These are phyloP conservation scores for Suhomyces vadensis DNA, from an alignment of 805 yeast genomes.

Conservation along the genomic window DNA sequence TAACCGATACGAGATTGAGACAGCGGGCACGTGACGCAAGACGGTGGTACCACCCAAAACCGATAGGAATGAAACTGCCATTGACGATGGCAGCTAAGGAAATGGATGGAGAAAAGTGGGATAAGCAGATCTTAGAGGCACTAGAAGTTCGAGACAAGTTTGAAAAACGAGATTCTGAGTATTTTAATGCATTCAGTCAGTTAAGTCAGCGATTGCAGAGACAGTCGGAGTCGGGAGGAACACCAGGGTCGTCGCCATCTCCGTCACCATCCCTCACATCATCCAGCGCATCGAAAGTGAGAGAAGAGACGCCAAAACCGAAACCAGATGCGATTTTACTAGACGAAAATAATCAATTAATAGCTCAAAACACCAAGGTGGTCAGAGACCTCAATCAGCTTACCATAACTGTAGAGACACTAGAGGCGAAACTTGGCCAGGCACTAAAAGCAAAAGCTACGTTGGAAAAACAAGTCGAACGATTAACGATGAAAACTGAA, in stretches of 20 bases:
- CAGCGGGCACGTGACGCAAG: too few species aligned
- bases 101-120: neutral
- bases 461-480: constrained; percentile 18
- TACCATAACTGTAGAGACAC: constrained; percentile 6
- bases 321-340: neutral
- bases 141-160: constrained; percentile 31
- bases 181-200: constrained; percentile 35
- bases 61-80: neutral
- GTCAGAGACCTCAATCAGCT: constrained; percentile 9
- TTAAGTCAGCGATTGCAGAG: constrained; percentile 19
- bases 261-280: constrained; percentile 5
- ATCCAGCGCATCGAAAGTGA: neutral
- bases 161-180: constrained; percentile 33
- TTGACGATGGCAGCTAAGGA: neutral
- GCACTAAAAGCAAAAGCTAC: constrained; percentile 11
- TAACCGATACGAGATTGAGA: too few species aligned
- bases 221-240: constrained; percentile 1
- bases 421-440: constrained; percentile 4
- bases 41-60: too few species aligned
- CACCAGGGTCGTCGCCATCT: constrained; percentile 6
- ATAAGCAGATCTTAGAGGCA: constrained; percentile 23
- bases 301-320: neutral
- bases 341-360: constrained; percentile 19
- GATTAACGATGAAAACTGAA: constrained; percentile 21
- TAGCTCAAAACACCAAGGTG: constrained; percentile 2